A percentile compares a stretch with the other conserved stretches of the same genome.
Evolutionary conservation across 139 green algal species (phyloP).

Genomic region (Chlorella sp.): DNA sequence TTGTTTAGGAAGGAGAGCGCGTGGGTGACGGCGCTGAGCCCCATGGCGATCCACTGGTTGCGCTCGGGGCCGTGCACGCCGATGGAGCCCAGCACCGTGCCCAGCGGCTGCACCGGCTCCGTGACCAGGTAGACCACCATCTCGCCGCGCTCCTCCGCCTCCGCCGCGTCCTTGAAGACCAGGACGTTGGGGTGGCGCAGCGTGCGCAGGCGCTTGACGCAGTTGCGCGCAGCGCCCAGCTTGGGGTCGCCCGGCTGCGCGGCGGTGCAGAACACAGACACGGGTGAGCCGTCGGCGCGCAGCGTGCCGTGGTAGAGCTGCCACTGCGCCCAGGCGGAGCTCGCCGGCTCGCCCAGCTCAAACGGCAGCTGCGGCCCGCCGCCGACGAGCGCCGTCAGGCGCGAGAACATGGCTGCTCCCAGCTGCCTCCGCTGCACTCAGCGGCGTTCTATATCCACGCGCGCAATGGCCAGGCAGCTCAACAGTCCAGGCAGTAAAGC

Average conservation of each 20-base stretch:
- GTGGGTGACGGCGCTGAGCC: constrained; percentile 83
- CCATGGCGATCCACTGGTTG: constrained; percentile 91
- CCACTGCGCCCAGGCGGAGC: constrained; percentile 70
- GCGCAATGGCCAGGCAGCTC: too few species aligned
- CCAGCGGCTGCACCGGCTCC: constrained; percentile 76
- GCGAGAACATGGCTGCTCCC: constrained; percentile 73
- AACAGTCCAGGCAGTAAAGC: too few species aligned
- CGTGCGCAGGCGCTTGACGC: constrained; percentile 79
- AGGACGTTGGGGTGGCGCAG: constrained; percentile 88
- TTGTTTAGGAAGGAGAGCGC: constrained; percentile 97
- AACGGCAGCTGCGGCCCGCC: constrained; percentile 70
- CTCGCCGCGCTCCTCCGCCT: constrained; percentile 73
- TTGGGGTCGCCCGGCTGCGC: constrained; percentile 53
- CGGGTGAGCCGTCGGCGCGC: constrained; percentile 67
- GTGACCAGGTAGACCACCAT: constrained; percentile 84
- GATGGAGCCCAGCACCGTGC: background rate
- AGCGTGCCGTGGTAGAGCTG: constrained; percentile 63
- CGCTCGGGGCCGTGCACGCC: constrained; percentile 17
- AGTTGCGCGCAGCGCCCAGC: constrained; percentile 74
- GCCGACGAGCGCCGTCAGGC: constrained; percentile 71
- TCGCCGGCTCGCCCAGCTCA: constrained; percentile 57
- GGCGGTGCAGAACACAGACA: constrained; percentile 79
- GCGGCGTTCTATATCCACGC: too few species aligned
- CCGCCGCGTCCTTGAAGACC: constrained; percentile 76
- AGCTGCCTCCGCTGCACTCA: too few species aligned